Percentiles rank a stretch among this genome's conserved stretches.
These are phyloP conservation scores for Zymoseptoria pseudotritici DNA, from an alignment of 2,329 filamentous ascomycete species.

Conservation along the genomic window DNA sequence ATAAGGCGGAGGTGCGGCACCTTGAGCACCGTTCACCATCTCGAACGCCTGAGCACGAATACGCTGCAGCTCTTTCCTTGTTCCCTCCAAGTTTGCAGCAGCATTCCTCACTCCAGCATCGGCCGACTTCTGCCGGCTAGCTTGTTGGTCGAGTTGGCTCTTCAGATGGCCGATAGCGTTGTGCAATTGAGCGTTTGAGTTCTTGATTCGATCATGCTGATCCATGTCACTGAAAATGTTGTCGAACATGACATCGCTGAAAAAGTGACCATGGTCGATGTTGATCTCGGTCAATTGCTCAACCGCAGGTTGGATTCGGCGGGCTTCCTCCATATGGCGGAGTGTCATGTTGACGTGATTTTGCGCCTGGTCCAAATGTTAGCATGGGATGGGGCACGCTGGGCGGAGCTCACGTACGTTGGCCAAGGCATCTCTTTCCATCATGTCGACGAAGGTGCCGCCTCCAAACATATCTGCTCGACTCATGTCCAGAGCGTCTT, in stretches of 20 bases:
- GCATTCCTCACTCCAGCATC: conserved; percentile 15
- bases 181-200: conserved; percentile 16
- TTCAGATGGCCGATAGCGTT: conserved; percentile 17
- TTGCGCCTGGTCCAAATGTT: conserved; percentile 32
- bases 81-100: conserved; percentile 13
- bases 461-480: conserved; percentile 46
- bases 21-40: conserved; percentile 11
- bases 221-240: conserved; percentile 27
- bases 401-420: conserved; percentile 10
- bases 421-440: conserved; percentile 47
- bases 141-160: conserved; percentile 15
- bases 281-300: conserved; percentile 13
- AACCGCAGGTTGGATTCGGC: conserved; percentile 19
- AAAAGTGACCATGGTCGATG: conserved; percentile 25
- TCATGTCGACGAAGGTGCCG: conserved; percentile 44
- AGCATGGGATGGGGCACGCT: too few species aligned
- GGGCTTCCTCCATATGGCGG: conserved; percentile 19
- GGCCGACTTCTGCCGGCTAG: conserved; percentile 8
- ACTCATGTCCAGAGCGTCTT: conserved; percentile 38
- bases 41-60: conserved; percentile 27
- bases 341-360: conserved; percentile 26
- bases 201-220: conserved; percentile 24
- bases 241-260: conserved; percentile 27
- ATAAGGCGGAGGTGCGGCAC: not conserved
- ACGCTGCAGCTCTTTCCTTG: conserved; percentile 22